These are phyloP conservation scores for Tagetes erecta DNA, from an alignment of 129 eudicot species.

Conservation along the genomic window DNA sequence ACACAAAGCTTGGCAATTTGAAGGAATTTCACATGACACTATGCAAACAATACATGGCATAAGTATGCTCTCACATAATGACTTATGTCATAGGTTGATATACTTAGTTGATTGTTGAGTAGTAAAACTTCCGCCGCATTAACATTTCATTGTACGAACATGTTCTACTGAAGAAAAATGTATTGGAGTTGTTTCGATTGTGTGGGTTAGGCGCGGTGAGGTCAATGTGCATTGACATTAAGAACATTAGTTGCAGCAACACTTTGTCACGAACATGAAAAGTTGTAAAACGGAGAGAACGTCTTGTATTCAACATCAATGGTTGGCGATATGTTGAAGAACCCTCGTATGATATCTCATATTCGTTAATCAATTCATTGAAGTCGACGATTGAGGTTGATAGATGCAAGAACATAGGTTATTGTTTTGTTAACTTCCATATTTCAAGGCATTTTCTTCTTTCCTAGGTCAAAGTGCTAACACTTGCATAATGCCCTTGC, in stretches of 20 bases:
- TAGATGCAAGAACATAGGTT: not conserved
- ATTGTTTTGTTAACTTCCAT: not conserved
- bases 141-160: not conserved
- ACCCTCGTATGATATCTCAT: not conserved
- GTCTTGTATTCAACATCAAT: not conserved
- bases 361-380: not conserved
- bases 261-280: conserved; percentile 8
- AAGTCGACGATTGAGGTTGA: not conserved
- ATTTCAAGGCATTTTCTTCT: not conserved
- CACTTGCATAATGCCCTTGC: conserved; percentile 15
- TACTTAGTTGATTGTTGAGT: not conserved
- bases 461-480: conserved; percentile 1
- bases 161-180: conserved; percentile 11
- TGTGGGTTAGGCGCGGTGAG: not conserved
- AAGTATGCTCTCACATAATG: not conserved
- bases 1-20: conserved; percentile 8
- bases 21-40: conserved; percentile 6
- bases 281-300: not conserved
- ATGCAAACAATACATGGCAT: conserved; percentile 4
- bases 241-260: conserved; percentile 12
- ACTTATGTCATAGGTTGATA: not conserved
- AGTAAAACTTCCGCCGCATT: not conserved
- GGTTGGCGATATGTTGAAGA: conserved; percentile 4
- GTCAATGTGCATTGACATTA: not conserved
- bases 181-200: not conserved